phyloP scores from a whole-genome alignment of 345 rosid genomes.

The Populus alba region DNA sequence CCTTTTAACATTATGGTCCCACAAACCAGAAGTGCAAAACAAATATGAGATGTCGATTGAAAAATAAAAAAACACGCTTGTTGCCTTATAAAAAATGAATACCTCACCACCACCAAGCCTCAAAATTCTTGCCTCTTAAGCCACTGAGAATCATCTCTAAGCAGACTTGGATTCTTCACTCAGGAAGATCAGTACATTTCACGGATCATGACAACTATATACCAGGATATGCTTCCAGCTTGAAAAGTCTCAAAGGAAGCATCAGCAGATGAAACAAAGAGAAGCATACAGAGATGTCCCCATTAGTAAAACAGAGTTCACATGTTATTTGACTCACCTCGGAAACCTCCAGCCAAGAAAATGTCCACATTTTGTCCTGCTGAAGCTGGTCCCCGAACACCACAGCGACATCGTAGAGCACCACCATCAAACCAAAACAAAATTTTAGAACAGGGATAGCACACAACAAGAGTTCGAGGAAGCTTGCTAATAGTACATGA shows the following conservation, averaged over 20 bases:
- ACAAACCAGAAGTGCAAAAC: slow-evolving; percentile 3
- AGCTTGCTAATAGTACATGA: not conserved
- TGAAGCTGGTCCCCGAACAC: slow-evolving; percentile 21
- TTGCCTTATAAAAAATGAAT: not conserved
- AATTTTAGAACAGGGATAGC: slow-evolving; percentile 12
- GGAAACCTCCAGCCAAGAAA: slow-evolving; percentile 11
- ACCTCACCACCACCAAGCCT: not conserved
- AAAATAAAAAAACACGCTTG: not conserved
- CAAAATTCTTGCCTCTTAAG: not conserved
- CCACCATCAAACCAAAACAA: slow-evolving; percentile 12
- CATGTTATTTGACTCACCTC: slow-evolving; percentile 11
- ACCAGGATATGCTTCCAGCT: not conserved
- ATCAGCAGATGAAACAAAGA: slow-evolving; percentile 7
- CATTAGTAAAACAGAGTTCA: slow-evolving; percentile 7
- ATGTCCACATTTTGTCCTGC: slow-evolving; percentile 17
- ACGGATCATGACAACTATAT: not conserved
- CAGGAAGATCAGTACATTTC: not conserved
- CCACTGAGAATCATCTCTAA: not conserved
- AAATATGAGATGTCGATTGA: not conserved
- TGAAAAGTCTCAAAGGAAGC: not conserved
- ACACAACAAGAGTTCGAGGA: not conserved
- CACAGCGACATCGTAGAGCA: not conserved
- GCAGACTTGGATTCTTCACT: not conserved
- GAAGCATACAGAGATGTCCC: slow-evolving; percentile 21
- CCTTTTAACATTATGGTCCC: slow-evolving; percentile 7